Evolutionary conservation across 2,329 filamentous ascomycete species (phyloP), one percentile per base, ranked within the genome.

Genomic region (Curvularia hawaiiensis): DNA sequence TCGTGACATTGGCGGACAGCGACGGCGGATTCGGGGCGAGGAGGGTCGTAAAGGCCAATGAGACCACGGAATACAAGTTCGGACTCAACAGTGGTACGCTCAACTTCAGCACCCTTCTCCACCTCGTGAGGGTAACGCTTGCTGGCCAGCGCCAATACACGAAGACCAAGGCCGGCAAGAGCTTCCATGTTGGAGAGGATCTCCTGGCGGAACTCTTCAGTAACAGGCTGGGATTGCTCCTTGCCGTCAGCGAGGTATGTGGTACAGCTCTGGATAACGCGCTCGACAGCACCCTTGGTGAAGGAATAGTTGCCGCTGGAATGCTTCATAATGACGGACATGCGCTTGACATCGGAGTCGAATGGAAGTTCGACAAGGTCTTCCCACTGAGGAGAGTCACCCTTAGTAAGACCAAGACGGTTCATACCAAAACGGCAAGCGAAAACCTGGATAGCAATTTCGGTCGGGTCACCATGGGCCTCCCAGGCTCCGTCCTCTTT

Each of bases 31-130:
- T 95, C 92, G 3, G 86, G 86, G 2, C 91, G 89, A 45, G 91
- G 91, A 4, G 91, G 91, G 64, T 96, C 91, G 71, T 95, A 94
- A 59, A 96, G 88, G 57, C 91, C 92, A 49, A 90, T 87, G 10
- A 96, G 83, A 11, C 92, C 92, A 16, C 90, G 84, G 61, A 96
- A 90, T 1, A 81, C 83, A 24, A 96, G 84, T 33, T 84, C 81
- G 40, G 81, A 79, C 71, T 95, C 91, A 9, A 93, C 82, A 3
- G 82, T 78, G 12, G 79, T 77, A 1, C 91, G 88, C 12, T 84
- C 77, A 10, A 81, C 74, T 22, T 83, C 54, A 8, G 52, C 50
- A 10, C 54, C 54, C 38, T 57, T 57, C 9, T 59, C 50, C 0
- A 60, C 74, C 9, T 80, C 79, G 2, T 76, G 74, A 28, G 76